These are phyloP conservation scores for Monosporozyma aerobia DNA, from an alignment of 805 yeast species.

Conservation along the genomic window DNA sequence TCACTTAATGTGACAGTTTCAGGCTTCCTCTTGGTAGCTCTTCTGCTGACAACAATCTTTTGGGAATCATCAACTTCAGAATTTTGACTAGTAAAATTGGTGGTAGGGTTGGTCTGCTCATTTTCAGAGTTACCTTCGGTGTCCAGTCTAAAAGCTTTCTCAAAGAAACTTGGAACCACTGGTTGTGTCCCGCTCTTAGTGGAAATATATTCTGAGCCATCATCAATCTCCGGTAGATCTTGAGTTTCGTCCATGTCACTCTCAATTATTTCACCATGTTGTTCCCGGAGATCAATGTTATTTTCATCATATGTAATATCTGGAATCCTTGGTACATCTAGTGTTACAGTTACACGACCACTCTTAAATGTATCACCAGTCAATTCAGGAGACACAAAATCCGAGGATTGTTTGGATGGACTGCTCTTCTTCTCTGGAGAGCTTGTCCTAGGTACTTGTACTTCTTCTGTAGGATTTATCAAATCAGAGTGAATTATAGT, in stretches of 20 bases:
- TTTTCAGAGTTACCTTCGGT: background rate
- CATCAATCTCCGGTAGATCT: constrained; percentile 16
- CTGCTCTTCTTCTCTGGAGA: constrained; percentile 11
- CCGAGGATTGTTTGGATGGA: background rate
- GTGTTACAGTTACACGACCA: background rate
- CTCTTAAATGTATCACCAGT: background rate
- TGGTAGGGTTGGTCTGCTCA: background rate
- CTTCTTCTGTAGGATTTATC: background rate
- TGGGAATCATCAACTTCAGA: constrained; percentile 11
- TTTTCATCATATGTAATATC: background rate
- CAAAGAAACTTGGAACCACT: background rate
- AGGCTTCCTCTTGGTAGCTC: constrained; percentile 5
- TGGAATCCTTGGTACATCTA: background rate
- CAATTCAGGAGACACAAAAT: background rate
- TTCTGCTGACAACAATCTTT: constrained; percentile 9
- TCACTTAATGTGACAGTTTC: constrained; percentile 6
- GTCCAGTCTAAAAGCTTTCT: background rate
- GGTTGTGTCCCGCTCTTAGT: background rate
- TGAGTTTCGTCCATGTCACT: constrained; percentile 4
- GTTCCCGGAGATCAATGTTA: background rate
- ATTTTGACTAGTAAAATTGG: background rate
- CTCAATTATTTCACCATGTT: background rate
- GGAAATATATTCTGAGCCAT: background rate
- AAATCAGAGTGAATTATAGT: background rate
- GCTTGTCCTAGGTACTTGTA: constrained; percentile 17